These are phyloP conservation scores for Rhizopogon salebrosus DNA, from an alignment of 768 basidiomycete species.

Conservation along the genomic window DNA sequence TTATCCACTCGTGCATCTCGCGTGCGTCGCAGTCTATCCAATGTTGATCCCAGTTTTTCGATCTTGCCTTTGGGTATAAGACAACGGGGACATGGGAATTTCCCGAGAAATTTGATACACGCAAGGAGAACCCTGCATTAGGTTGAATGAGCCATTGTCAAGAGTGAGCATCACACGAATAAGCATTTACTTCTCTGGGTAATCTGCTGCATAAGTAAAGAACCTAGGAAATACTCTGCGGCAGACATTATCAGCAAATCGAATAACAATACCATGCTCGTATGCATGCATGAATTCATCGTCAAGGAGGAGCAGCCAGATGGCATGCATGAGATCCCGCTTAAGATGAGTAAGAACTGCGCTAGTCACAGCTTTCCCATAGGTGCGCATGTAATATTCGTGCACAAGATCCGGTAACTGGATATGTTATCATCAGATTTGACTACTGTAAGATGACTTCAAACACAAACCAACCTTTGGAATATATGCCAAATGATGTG, in stretches of 20 bases:
- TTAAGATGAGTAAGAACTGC: conserved; percentile 16
- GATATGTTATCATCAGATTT: neutral
- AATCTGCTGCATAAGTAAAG: conserved; percentile 25
- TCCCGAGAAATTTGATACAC: conserved; percentile 13
- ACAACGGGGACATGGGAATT: conserved; percentile 19
- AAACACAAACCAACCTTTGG: conserved; percentile 4
- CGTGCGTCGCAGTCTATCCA: conserved; percentile 1
- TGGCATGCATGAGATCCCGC: too few relatives aligned
- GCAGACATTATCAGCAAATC: conserved; percentile 14
- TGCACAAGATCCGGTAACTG: conserved; percentile 13
- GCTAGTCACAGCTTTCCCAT: neutral
- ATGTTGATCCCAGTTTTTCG: conserved; percentile 6
- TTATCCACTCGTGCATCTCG: conserved; percentile 3
- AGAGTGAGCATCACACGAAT: too few relatives aligned
- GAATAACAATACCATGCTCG: conserved; percentile 14
- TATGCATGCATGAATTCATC: conserved; percentile 21
- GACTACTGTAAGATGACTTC: neutral
- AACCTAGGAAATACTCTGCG: conserved; percentile 13
- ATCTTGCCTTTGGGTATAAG: conserved; percentile 8
- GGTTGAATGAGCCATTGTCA: too few relatives aligned
- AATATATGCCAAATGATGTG: conserved; percentile 18
- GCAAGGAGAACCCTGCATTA: conserved; percentile 14
- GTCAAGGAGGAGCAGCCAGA: conserved; percentile 18
- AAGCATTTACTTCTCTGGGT: conserved; percentile 29
- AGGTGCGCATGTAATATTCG: too few relatives aligned